phyloP scores from a whole-genome alignment of 2,329 filamentous ascomycete species.

The Bretziella fagacearum region DNA sequence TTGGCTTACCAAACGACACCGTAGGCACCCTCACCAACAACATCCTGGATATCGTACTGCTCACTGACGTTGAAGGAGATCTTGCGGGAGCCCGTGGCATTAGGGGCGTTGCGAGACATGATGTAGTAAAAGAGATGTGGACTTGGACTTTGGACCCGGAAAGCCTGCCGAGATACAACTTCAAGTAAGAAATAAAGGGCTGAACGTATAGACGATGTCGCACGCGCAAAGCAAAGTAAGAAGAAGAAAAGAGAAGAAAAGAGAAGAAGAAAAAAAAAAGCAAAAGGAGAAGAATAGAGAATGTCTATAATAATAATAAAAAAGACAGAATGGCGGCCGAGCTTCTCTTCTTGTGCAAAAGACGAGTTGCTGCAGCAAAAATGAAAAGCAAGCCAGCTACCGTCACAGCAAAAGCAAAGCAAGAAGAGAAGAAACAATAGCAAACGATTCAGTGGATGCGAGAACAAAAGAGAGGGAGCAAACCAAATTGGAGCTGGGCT shows the following conservation, averaged over 20 bases:
- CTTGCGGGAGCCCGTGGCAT: slow-evolving; percentile 57
- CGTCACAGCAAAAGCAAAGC: not conserved
- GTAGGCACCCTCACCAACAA: slow-evolving; percentile 95
- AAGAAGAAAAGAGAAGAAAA: slow-evolving; percentile 4
- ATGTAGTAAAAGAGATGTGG: slow-evolving; percentile 6
- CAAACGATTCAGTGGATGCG: not conserved
- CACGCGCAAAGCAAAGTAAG: slow-evolving; percentile 6
- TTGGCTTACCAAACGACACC: slow-evolving; percentile 96
- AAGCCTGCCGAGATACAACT: slow-evolving; percentile 8
- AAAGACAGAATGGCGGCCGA: not conserved
- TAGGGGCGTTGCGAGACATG: slow-evolving; percentile 44
- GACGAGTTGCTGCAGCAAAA: not conserved
- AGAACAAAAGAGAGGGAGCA: not conserved
- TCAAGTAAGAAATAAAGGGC: slow-evolving; percentile 7
- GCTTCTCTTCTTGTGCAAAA: not conserved
- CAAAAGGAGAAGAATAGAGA: slow-evolving; percentile 5
- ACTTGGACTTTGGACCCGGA: slow-evolving; percentile 1
- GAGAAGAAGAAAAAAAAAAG: too few relatives aligned
- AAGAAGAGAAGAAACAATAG: slow-evolving; percentile 3
- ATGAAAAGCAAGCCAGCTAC: not conserved
- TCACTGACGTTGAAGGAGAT: slow-evolving; percentile 99
- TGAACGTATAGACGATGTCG: not conserved
- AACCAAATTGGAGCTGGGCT: not conserved
- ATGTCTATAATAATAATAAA: not conserved
- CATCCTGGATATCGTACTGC: slow-evolving; percentile 99